A percentile compares a stretch with the other conserved stretches of the same genome.
These are phyloP conservation scores for Paraphaeosphaeria sporulosa DNA, from an alignment of 2,329 filamentous ascomycete species.

Conservation along the genomic window DNA sequence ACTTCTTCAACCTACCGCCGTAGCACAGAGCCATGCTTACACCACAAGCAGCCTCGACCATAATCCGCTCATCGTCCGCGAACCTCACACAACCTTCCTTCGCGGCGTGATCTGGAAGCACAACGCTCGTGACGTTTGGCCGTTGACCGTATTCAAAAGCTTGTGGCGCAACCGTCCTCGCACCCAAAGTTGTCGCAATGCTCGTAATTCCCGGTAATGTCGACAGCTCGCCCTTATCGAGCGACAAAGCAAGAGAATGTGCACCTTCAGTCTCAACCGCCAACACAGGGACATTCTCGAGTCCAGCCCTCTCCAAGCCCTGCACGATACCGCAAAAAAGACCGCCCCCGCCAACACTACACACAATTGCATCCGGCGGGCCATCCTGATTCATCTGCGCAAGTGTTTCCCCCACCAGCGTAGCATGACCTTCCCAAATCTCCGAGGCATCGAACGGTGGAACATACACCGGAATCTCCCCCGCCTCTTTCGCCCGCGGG, in stretches of 20 bases:
- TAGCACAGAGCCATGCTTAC: conserved; percentile 75
- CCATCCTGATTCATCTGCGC: conserved; percentile 46
- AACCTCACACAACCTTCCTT: conserved; percentile 76
- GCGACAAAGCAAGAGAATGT: conserved; percentile 69
- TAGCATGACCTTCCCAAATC: conserved; percentile 70
- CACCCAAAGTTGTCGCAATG: conserved; percentile 75
- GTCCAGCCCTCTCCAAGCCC: conserved; percentile 61
- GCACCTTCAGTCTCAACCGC: conserved; percentile 79
- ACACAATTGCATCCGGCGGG: conserved; percentile 72
- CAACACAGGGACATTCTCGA: conserved; percentile 57
- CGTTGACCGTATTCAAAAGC: conserved; percentile 67
- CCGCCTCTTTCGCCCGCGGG: conserved; percentile 20
- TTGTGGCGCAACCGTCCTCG: conserved; percentile 68
- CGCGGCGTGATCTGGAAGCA: conserved; percentile 77
- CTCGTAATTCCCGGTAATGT: conserved; percentile 75
- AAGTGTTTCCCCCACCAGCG: conserved; percentile 60
- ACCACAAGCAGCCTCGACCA: conserved; percentile 85
- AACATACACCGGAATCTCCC: conserved; percentile 61
- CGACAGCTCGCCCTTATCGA: conserved; percentile 63
- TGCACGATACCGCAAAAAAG: conserved; percentile 76
- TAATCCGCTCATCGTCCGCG: conserved; percentile 77
- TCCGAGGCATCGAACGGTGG: conserved; percentile 71
- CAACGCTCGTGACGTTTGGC: conserved; percentile 64
- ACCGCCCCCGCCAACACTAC: conserved; percentile 79
- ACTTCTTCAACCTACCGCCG: conserved; percentile 64